phyloP scores from a whole-genome alignment of 805 yeast genomes.

The Henningerozyma blattae region DNA sequence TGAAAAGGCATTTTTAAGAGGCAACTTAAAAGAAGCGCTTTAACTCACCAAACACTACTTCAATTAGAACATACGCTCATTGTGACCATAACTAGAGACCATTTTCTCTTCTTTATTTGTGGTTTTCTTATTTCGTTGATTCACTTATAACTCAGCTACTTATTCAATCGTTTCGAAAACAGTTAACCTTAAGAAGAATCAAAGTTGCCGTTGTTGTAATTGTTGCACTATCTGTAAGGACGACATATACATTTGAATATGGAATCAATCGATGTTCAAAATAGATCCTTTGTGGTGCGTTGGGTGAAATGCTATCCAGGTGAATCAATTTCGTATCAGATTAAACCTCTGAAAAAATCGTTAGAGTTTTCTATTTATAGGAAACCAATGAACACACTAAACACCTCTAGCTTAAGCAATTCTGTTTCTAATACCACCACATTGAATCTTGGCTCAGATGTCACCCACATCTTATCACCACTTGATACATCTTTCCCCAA shows the following conservation, averaged over 20 bases:
- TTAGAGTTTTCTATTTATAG: slow-evolving; percentile 31
- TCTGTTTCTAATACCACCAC: neutral
- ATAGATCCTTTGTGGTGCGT: slow-evolving; percentile 78
- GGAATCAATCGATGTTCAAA: slow-evolving; percentile 88
- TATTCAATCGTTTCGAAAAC: neutral
- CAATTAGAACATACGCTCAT: too few species aligned
- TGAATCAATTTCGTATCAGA: slow-evolving; percentile 61
- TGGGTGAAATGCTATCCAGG: slow-evolving; percentile 77
- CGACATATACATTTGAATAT: slow-evolving; percentile 23
- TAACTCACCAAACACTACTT: too few species aligned
- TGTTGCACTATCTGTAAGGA: neutral
- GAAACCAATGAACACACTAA: slow-evolving; percentile 11
- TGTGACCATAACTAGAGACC: too few species aligned
- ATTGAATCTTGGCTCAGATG: neutral
- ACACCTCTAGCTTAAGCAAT: slow-evolving; percentile 4
- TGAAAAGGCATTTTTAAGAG: too few species aligned
- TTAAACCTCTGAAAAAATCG: slow-evolving; percentile 64
- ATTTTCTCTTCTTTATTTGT: too few species aligned
- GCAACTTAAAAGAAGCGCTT: too few species aligned
- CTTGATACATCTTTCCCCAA: too few species aligned
- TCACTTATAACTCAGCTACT: neutral
- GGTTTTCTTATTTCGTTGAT: neutral
- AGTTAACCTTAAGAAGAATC: neutral
- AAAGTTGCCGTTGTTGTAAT: too few species aligned
- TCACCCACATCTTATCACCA: too few species aligned